These are phyloP conservation scores for Phyllosticta citribraziliensis DNA, from an alignment of 2,329 filamentous ascomycete species.

Conservation along the genomic window DNA sequence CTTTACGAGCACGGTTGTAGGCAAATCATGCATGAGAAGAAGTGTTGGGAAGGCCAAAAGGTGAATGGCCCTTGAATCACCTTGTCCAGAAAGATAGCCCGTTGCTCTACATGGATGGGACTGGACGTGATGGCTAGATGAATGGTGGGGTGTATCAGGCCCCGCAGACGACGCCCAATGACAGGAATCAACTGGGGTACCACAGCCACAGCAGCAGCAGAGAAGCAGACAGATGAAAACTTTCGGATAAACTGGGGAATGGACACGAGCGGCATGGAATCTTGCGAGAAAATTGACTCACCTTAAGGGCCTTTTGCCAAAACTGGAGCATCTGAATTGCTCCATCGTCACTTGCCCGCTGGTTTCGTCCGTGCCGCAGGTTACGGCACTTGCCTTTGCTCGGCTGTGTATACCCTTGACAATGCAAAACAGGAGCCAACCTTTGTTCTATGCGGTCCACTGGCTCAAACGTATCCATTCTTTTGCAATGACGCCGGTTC, in stretches of 20 bases:
- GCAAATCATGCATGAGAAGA: not conserved
- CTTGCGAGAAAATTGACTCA: not conserved
- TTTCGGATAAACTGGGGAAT: not conserved
- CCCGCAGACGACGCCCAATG: not conserved
- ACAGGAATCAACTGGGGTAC: not conserved
- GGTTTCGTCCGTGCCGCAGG: not conserved
- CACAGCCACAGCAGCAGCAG: not conserved
- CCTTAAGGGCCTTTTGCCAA: not conserved
- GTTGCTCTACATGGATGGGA: not conserved
- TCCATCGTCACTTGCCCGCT: not conserved
- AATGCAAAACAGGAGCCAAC: too few species aligned
- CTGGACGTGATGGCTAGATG: not conserved
- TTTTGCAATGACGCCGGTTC: not conserved
- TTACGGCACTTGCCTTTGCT: not conserved
- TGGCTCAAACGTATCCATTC: not conserved
- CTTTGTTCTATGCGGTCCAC: too few species aligned
- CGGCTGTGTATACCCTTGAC: not conserved
- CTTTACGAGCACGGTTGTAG: slow-evolving; percentile 2
- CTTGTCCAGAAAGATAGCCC: not conserved
- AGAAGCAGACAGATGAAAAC: not conserved
- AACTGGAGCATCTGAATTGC: not conserved
- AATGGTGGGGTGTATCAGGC: not conserved
- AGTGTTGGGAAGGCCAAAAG: not conserved
- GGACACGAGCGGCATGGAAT: not conserved
- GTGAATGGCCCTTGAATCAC: not conserved